Base-by-base conservation (phyloP, 805 yeast species). In the Spathaspora boniae region DNA sequence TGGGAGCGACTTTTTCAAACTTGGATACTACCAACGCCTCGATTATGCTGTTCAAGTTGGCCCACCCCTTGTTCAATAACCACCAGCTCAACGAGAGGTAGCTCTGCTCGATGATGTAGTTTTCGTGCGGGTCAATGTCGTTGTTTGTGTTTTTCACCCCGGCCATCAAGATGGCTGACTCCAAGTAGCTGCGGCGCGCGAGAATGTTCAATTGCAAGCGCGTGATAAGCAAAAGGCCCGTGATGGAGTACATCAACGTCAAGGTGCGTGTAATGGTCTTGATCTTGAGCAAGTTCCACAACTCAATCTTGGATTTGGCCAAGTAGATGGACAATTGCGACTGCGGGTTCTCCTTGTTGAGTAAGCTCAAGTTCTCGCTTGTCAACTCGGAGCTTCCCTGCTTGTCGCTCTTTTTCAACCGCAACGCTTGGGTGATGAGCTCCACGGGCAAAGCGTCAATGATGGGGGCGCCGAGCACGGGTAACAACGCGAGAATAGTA, bases 41-140 rank as follows among this genome's bases (percentile, higher is more conserved):
- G 19, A 86, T 75, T 15, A 70, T 58, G 19, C 67, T 60, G 16
- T 76, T 68, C 23, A 86, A 61, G 22, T 68, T 62, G 16, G 69
- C 48, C 88, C 93, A 87, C 0, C 98, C 98, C 44, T 80, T 76
- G 56, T 91, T 88, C 33, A 91, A 66, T 30, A 91, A 58, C 96
- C 96, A 91, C 96, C 97, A 91, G 42, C 89, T 82, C 43, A 87
- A 74, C 0, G 95, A 82, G 31, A 91, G 67, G 54, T 84, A 91
- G 33, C 87, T 82, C 49, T 93, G 91, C 48, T 84, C 93, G 25
- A 81, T 70, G 22, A 73, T 60, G 51, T 81, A 78, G 45, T 74
- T 74, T 24, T 59, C 61, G 16, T 46, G 45, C 19, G 48, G 45
- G 16, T 47, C 44, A 14, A 43, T 35, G 21, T 43, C 42, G 18